phyloP scores from a whole-genome alignment of 352 stramenopile genomes.

The Pythium graminicola region DNA sequence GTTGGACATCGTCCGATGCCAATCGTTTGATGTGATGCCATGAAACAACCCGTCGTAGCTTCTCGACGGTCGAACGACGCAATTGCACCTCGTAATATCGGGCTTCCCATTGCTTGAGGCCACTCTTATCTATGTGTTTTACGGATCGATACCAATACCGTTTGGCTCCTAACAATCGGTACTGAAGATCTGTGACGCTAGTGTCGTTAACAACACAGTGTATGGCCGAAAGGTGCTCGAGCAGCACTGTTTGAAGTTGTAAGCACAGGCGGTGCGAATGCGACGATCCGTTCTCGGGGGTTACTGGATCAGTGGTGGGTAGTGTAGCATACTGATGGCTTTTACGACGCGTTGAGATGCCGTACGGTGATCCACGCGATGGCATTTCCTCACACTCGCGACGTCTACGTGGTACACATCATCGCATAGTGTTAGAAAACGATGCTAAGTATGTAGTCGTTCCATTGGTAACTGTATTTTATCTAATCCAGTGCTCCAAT shows the following conservation, averaged over 20 bases:
- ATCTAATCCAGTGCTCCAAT: too few relatives aligned
- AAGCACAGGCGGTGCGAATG: too few relatives aligned
- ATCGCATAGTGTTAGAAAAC: too few relatives aligned
- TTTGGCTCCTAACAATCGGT: conserved; percentile 43
- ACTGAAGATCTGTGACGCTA: conserved; percentile 55
- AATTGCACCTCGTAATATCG: conserved; percentile 47
- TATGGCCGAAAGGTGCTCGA: background rate
- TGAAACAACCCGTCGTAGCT: conserved; percentile 6
- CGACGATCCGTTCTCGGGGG: too few relatives aligned
- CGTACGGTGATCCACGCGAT: conserved; percentile 15
- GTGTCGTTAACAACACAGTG: conserved; percentile 26
- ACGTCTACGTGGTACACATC: too few relatives aligned
- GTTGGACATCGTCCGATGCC: conserved; percentile 35
- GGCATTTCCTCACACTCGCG: too few relatives aligned
- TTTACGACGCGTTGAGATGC: background rate
- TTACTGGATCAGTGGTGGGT: too few relatives aligned
- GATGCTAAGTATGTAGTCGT: too few relatives aligned
- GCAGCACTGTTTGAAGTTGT: conserved; percentile 6
- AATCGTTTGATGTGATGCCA: conserved; percentile 38
- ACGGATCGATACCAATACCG: conserved; percentile 64
- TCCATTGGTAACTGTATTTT: too few relatives aligned
- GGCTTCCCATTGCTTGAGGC: conserved; percentile 50
- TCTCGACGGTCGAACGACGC: conserved; percentile 32
- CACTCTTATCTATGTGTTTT: conserved; percentile 61
- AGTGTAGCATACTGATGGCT: background rate